Percentiles rank a stretch among this genome's conserved stretches.
These are phyloP conservation scores for Huntiella savannae DNA, from an alignment of 2,329 filamentous ascomycete genomes.

Conservation along the genomic window DNA sequence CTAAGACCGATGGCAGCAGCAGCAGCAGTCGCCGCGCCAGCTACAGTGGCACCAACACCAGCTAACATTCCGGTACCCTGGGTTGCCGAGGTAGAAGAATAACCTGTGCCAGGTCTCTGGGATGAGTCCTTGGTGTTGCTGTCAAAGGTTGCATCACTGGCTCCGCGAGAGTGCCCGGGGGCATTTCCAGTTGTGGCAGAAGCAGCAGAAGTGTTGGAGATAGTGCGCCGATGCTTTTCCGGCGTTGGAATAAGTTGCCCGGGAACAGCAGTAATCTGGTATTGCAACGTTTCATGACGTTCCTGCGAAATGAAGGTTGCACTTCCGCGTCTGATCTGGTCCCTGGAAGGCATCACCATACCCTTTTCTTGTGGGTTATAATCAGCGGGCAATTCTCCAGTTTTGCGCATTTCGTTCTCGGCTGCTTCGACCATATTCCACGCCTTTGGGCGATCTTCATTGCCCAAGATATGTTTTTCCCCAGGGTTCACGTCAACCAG, in stretches of 20 bases:
- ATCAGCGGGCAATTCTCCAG: constrained; percentile 8
- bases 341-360: not conserved
- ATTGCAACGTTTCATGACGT: constrained; percentile 2
- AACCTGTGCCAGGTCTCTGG: not conserved
- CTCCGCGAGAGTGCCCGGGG: not conserved
- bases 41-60: constrained; percentile 9
- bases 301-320: constrained; percentile 2
- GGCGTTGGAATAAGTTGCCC: constrained; percentile 9
- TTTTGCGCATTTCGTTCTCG: constrained; percentile 33
- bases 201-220: constrained; percentile 2
- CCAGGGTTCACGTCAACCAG: constrained; percentile 7
- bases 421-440: constrained; percentile 32
- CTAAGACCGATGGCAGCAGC: constrained; percentile 8
- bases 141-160: not conserved
- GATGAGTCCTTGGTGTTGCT: not conserved
- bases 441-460: constrained; percentile 4
- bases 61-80: constrained; percentile 3
- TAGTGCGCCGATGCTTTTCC: constrained; percentile 2
- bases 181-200: not conserved
- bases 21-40: constrained; percentile 10
- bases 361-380: not conserved
- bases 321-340: constrained; percentile 3
- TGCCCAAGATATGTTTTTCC: constrained; percentile 7
- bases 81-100: not conserved
- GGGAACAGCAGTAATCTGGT: constrained; percentile 6